phyloP scores from a whole-genome alignment of 257 asterid genomes.

The Jaltomata sinuosa region DNA sequence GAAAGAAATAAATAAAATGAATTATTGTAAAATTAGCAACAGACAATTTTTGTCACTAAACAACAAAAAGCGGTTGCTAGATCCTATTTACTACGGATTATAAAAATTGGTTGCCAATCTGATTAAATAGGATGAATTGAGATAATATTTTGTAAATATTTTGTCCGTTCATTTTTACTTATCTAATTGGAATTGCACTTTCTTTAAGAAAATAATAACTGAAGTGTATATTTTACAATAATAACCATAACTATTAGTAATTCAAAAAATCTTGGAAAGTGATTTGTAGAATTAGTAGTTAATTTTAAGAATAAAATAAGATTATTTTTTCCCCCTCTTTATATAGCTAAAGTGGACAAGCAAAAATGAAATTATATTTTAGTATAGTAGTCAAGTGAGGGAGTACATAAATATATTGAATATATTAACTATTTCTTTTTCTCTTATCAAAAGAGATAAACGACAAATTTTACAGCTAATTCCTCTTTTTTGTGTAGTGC shows the following conservation, averaged over 20 bases:
- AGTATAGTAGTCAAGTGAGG: too few relatives aligned
- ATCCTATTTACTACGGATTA: neutral
- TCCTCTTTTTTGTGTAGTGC: neutral
- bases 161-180: neutral
- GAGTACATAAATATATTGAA: neutral
- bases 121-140: neutral
- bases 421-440: neutral
- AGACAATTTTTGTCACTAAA: neutral
- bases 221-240: neutral
- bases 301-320: fast-evolving
- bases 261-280: neutral
- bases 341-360: neutral
- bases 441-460: neutral
- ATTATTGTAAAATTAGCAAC: neutral
- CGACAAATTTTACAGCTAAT: neutral
- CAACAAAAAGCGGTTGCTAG: neutral
- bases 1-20: neutral
- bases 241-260: neutral
- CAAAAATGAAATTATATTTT: too few relatives aligned
- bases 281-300: neutral
- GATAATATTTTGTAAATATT: neutral
- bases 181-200: neutral
- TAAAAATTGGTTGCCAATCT: neutral
- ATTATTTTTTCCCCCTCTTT: fast-evolving
- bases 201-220: neutral